Evolutionary conservation across 805 yeast species (phyloP).

Genomic region (Metschnikowia reukaufii): DNA sequence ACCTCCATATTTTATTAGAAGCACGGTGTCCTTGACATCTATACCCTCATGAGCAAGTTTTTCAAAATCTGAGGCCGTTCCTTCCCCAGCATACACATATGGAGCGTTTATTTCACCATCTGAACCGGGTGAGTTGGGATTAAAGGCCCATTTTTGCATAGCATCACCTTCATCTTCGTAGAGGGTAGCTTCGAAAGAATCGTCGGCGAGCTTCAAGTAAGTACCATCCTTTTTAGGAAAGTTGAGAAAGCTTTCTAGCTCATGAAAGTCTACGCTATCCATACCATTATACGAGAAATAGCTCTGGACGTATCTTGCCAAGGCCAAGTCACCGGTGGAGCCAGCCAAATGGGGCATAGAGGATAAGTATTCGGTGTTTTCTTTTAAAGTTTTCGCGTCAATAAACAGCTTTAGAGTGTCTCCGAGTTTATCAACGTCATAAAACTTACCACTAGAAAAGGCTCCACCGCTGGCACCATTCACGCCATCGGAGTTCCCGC

Average conservation of each 20-base stretch:
- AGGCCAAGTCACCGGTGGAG: conserved; percentile 76
- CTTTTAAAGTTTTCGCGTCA: conserved; percentile 58
- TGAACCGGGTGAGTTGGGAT: conserved; percentile 58
- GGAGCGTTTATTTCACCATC: conserved; percentile 55
- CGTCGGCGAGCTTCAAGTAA: conserved; percentile 32
- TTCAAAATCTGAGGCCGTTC: conserved; percentile 55
- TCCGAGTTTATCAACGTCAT: conserved; percentile 54
- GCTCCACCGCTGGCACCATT: conserved; percentile 43
- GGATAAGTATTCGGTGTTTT: conserved; percentile 67
- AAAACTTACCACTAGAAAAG: conserved; percentile 55
- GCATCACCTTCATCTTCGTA: conserved; percentile 30
- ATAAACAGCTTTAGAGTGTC: conserved; percentile 50
- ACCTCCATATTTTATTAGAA: conserved; percentile 62
- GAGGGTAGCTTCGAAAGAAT: conserved; percentile 39
- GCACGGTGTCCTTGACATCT: conserved; percentile 47
- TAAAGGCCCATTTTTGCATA: conserved; percentile 53
- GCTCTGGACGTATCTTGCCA: conserved; percentile 64
- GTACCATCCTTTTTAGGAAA: conserved; percentile 50
- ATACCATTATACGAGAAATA: conserved; percentile 61
- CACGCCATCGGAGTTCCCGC: conserved; percentile 48
- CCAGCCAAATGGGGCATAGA: conserved; percentile 88
- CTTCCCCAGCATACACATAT: conserved; percentile 66
- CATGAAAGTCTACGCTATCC: conserved; percentile 47
- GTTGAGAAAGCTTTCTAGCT: conserved; percentile 57
- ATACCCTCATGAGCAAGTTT: conserved; percentile 38